Evolutionary conservation across 352 stramenopile genomes (phyloP).

Genomic region (Pythium coloratum): DNA sequence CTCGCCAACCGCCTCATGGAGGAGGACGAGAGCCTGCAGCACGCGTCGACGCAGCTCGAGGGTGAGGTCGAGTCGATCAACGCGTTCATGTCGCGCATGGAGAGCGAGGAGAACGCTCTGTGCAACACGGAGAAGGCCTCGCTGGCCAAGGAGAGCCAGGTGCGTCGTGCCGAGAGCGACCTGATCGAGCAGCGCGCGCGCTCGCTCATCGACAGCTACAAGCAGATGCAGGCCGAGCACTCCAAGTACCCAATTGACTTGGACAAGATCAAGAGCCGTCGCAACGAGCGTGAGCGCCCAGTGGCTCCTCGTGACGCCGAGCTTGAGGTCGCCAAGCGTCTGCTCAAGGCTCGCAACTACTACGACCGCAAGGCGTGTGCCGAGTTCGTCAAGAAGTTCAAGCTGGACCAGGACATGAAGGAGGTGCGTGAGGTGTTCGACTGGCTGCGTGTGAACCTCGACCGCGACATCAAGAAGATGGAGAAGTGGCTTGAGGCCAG

Average conservation of each 20-base stretch:
- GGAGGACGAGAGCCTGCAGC: slow-evolving; percentile 82
- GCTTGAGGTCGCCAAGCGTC: slow-evolving; percentile 68
- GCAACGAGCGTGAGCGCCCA: slow-evolving; percentile 70
- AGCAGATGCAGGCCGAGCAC: slow-evolving; percentile 86
- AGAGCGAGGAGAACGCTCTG: slow-evolving; percentile 83
- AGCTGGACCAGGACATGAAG: slow-evolving; percentile 78
- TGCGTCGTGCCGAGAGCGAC: slow-evolving; percentile 76
- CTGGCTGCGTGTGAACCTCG: slow-evolving; percentile 75
- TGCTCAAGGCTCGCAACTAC: slow-evolving; percentile 89
- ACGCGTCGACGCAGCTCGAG: slow-evolving; percentile 80
- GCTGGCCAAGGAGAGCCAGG: slow-evolving; percentile 80
- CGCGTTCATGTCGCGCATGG: slow-evolving; percentile 89
- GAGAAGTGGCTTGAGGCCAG: slow-evolving; percentile 83
- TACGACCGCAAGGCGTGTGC: slow-evolving; percentile 83
- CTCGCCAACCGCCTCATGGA: slow-evolving; percentile 83
- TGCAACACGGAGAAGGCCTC: slow-evolving; percentile 85
- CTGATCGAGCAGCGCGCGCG: slow-evolving; percentile 85
- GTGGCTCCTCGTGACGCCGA: slow-evolving; percentile 68
- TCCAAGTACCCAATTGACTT: slow-evolving; percentile 83
- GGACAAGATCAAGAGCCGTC: slow-evolving; percentile 80
- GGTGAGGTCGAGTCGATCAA: slow-evolving; percentile 88
- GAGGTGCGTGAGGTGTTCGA: slow-evolving; percentile 86
- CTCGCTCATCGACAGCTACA: slow-evolving; percentile 85
- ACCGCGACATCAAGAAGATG: slow-evolving; percentile 83
- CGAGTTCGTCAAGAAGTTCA: slow-evolving; percentile 84